phyloP scores from a whole-genome alignment of 192 early-diverging fungal genomes.

The Umbelopsis vinacea region DNA sequence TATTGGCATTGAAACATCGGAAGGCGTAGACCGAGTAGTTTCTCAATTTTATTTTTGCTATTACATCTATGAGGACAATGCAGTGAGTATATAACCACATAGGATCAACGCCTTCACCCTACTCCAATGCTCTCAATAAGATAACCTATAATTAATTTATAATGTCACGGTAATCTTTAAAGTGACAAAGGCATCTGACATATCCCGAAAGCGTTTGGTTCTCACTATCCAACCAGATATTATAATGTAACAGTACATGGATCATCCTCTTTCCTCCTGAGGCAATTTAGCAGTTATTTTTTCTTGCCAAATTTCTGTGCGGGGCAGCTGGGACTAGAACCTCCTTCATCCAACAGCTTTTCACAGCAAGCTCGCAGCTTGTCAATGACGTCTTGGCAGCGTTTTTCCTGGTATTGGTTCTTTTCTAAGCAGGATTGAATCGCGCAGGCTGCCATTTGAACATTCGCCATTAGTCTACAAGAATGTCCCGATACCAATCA shows the following conservation, averaged over 20 bases:
- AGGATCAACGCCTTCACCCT: too few species aligned
- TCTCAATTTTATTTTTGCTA: too few species aligned
- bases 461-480: neutral
- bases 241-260: conserved; percentile 1
- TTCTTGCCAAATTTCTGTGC: conserved; percentile 45
- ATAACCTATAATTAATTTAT: too few species aligned
- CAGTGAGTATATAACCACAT: too few species aligned
- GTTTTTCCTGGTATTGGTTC: conserved; percentile 54
- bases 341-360: conserved; percentile 41
- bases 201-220: too few species aligned
- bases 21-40: too few species aligned
- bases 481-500: neutral
- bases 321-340: conserved; percentile 47
- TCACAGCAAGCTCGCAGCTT: conserved; percentile 52
- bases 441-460: conserved; percentile 43
- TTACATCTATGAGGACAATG: too few species aligned
- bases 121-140: too few species aligned
- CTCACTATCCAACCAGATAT: too few species aligned
- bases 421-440: conserved; percentile 59
- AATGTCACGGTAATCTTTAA: too few species aligned
- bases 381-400: conserved; percentile 46
- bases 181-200: too few species aligned
- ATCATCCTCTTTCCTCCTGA: neutral
- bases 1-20: too few species aligned
- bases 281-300: neutral